phyloP scores from a whole-genome alignment of 495 filamentous ascomycete genomes.

The Trypethelium eluteriae region DNA sequence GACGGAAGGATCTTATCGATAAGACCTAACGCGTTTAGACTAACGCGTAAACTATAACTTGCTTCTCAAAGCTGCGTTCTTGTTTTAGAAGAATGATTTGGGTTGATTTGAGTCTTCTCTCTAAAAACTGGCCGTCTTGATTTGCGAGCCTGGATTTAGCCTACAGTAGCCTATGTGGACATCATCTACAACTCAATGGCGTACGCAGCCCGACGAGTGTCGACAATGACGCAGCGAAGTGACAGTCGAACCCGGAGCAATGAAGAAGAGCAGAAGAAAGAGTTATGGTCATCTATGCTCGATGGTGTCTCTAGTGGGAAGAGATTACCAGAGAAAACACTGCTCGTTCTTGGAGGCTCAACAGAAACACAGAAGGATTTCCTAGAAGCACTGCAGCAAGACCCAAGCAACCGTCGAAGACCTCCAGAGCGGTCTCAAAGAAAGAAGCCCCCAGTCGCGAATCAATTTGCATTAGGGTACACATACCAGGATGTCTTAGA shows the following conservation, averaged over 20 bases:
- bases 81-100: no score
- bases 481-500: conserved; percentile 93
- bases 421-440: conserved; percentile 44
- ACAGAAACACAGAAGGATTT: conserved; percentile 84
- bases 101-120: no score
- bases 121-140: no score
- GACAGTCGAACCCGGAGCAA: conserved; percentile 44
- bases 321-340: conserved; percentile 83
- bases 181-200: background rate
- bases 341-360: conserved; percentile 82
- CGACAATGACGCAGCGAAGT: background rate
- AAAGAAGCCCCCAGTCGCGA: conserved; percentile 68
- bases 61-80: no score
- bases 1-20: no score
- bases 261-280: conserved; percentile 69
- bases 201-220: background rate
- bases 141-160: no score
- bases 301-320: conserved; percentile 85
- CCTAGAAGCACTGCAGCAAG: conserved; percentile 67
- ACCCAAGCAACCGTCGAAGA: conserved; percentile 46
- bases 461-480: conserved; percentile 88
- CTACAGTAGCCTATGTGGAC: no score
- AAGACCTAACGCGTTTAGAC: no score
- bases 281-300: conserved; percentile 92
- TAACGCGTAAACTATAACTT: no score